These are phyloP conservation scores for Aegilops bicornis DNA, from an alignment of 176 grass and related monocot species.

Conservation along the genomic window DNA sequence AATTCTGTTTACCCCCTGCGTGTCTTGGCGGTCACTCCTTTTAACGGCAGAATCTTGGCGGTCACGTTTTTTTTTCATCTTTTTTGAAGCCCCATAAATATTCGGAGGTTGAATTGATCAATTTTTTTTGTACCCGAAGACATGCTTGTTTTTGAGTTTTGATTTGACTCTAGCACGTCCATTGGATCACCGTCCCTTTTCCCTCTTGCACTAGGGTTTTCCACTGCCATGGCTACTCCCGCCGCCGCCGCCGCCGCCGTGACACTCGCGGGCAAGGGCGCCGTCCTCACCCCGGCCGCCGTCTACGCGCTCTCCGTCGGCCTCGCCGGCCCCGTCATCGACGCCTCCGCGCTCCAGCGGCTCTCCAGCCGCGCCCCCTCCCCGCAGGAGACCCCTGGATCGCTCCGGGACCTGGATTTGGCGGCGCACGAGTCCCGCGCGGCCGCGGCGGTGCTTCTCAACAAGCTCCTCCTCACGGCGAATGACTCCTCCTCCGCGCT, in stretches of 20 bases:
- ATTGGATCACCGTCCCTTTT: background rate
- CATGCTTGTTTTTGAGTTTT: background rate
- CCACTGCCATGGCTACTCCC: constrained; percentile 37
- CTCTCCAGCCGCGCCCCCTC: constrained; percentile 44
- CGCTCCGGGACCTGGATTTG: constrained; percentile 16
- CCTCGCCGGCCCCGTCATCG: constrained; percentile 44
- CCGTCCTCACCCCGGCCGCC: constrained; percentile 36
- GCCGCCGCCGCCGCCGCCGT: constrained; percentile 35
- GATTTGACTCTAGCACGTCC: constrained; percentile 5
- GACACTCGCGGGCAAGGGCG: constrained; percentile 71
- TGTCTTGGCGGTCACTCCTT: background rate
- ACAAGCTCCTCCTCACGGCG: constrained; percentile 74
- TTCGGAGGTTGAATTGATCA: background rate
- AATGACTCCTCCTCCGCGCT: constrained; percentile 36
- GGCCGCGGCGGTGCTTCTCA: constrained; percentile 63
- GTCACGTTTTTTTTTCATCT: background rate
- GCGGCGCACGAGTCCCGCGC: constrained; percentile 50
- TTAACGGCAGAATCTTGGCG: background rate
- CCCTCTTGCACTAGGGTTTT: constrained; percentile 48
- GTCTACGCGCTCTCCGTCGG: constrained; percentile 59
- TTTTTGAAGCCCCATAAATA: background rate
- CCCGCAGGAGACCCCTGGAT: constrained; percentile 29
- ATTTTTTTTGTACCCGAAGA: background rate
- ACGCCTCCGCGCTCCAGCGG: constrained; percentile 67
- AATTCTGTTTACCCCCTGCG: too few relatives aligned